A percentile compares a stretch with the other conserved stretches of the same genome.
phyloP scores from a whole-genome alignment of 2,329 filamentous ascomycete genomes.

The Penicillium crustosum region DNA sequence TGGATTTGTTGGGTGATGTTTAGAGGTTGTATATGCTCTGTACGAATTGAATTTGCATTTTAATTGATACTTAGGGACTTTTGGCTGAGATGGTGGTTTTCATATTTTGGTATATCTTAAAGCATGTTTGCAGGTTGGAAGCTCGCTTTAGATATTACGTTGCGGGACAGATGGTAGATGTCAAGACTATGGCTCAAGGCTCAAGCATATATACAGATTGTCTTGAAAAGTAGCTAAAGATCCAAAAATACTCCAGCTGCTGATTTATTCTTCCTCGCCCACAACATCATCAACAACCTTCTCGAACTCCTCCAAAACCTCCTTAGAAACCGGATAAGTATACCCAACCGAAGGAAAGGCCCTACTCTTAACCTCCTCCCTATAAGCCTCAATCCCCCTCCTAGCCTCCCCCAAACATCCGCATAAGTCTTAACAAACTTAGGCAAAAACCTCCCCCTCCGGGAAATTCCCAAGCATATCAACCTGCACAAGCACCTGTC shows the following conservation, averaged over 20 bases:
- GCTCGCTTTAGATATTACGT: neutral
- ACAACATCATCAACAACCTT: conserved; percentile 41
- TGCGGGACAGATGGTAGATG: neutral
- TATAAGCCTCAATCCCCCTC: conserved; percentile 74
- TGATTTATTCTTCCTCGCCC: neutral
- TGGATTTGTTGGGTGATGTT: neutral
- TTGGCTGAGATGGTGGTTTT: neutral
- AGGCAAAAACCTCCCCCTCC: conserved; percentile 81
- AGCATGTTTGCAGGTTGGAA: neutral
- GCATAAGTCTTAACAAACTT: conserved; percentile 97
- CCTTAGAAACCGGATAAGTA: conserved; percentile 79
- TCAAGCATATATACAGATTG: neutral
- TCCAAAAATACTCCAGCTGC: neutral
- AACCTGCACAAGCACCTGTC: conserved; percentile 93
- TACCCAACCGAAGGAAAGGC: conserved; percentile 80
- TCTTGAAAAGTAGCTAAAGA: neutral
- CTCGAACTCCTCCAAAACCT: conserved; percentile 72
- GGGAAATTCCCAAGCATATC: conserved; percentile 95
- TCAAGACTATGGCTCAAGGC: neutral
- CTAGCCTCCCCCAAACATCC: conserved; percentile 81
- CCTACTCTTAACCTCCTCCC: conserved; percentile 81
- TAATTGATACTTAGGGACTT: neutral
- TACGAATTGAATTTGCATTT: neutral
- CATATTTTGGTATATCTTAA: neutral
- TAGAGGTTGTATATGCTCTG: conserved; percentile 3